phyloP scores from a whole-genome alignment of 306 rosid species.

The Vicia faba region DNA sequence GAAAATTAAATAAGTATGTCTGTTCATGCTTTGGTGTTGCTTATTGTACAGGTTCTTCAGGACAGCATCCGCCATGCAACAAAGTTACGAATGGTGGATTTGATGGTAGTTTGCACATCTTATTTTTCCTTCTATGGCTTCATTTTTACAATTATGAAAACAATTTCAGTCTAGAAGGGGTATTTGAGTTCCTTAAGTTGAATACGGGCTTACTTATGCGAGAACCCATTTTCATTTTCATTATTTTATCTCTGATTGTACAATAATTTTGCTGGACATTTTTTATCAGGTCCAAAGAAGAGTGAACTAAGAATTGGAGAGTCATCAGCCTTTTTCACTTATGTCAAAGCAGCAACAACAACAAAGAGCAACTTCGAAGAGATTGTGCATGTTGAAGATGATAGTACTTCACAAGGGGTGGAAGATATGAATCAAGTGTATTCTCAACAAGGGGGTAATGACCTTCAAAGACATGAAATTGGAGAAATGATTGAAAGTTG shows the following conservation, averaged over 20 bases:
- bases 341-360: conserved; percentile 67
- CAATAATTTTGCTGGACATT: conserved; percentile 48
- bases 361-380: conserved; percentile 53
- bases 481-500: conserved; percentile 64
- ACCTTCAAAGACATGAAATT: conserved; percentile 51
- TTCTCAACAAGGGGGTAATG: conserved; percentile 47
- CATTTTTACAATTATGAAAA: conserved; percentile 10
- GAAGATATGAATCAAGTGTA: conserved; percentile 50
- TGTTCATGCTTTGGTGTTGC: conserved; percentile 19
- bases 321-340: conserved; percentile 92
- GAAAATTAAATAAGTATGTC: background rate
- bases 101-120: conserved; percentile 20
- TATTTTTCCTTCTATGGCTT: conserved; percentile 8
- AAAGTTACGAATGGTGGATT: conserved; percentile 22
- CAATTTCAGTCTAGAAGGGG: conserved; percentile 16
- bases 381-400: conserved; percentile 44
- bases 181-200: conserved; percentile 16
- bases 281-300: conserved; percentile 71
- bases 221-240: conserved; percentile 10
- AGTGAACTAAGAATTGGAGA: conserved; percentile 90
- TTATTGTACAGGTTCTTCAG: conserved; percentile 25
- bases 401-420: conserved; percentile 40
- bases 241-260: conserved; percentile 24
- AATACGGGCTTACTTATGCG: conserved; percentile 14
- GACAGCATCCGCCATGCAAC: conserved; percentile 31